Evolutionary conservation across 78 protist genomes (phyloP).

Genomic region (Dictyostelium purpureum): DNA sequence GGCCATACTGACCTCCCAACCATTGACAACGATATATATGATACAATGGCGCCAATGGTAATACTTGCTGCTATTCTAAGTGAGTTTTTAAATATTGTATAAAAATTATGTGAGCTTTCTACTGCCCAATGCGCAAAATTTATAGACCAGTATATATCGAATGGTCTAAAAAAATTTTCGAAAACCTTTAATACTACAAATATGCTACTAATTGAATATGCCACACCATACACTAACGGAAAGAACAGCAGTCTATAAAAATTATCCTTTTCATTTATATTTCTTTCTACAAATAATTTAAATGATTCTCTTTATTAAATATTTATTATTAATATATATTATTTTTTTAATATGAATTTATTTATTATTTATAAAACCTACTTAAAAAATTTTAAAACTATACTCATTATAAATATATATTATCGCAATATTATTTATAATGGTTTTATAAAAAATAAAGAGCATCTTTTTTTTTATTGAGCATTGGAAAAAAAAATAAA

Average conservation of each 20-base stretch:
- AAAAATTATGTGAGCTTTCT: not conserved
- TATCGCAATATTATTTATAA: too few species aligned
- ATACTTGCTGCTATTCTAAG: not conserved
- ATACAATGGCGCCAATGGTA: not conserved
- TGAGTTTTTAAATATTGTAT: not conserved
- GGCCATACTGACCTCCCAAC: not conserved
- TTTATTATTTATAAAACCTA: too few species aligned
- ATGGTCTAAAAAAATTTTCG: not conserved
- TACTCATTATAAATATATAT: too few species aligned
- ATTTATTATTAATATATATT: too few species aligned
- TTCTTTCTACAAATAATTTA: too few species aligned
- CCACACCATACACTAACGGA: not conserved
- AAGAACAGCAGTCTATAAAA: not conserved
- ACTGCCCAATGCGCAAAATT: conserved; percentile 7
- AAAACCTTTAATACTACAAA: not conserved
- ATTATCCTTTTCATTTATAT: too few species aligned
- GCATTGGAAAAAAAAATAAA: too few species aligned
- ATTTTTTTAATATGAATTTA: too few species aligned
- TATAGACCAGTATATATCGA: not conserved
- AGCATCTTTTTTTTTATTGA: too few species aligned
- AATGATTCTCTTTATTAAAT: too few species aligned
- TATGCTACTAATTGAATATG: not conserved
- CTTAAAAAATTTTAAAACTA: too few species aligned
- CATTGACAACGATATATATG: not conserved
- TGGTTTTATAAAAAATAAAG: too few species aligned